phyloP scores from a whole-genome alignment of 805 yeast genomes.

The Metschnikowia cerradonensis region DNA sequence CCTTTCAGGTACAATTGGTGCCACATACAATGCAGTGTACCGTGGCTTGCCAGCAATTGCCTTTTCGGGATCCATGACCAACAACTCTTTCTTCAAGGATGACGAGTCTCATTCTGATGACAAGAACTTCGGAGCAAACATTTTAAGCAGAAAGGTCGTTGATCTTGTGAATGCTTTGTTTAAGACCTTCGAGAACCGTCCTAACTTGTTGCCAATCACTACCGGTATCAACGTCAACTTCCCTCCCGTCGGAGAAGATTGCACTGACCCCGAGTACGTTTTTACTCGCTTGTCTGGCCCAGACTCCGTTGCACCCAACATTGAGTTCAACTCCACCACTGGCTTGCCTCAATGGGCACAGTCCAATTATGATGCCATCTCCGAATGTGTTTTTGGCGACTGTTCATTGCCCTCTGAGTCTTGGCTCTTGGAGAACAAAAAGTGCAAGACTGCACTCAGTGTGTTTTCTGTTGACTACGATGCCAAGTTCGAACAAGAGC shows the following conservation, averaged over 20 bases:
- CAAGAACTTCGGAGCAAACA: slow-evolving; percentile 21
- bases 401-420: slow-evolving; percentile 22
- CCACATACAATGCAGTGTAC: slow-evolving; percentile 23
- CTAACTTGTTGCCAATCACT: slow-evolving; percentile 18
- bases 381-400: slow-evolving; percentile 27
- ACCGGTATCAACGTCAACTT: slow-evolving; percentile 26
- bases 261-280: slow-evolving; percentile 41
- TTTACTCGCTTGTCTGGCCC: slow-evolving; percentile 46
- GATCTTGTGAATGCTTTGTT: slow-evolving; percentile 21
- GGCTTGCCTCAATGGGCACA: slow-evolving; percentile 21
- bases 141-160: slow-evolving; percentile 24
- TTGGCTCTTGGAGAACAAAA: slow-evolving; percentile 22
- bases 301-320: slow-evolving; percentile 26
- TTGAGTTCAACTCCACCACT: slow-evolving; percentile 39
- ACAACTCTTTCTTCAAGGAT: slow-evolving; percentile 27
- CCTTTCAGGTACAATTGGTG: slow-evolving; percentile 26
- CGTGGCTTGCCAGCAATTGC: slow-evolving; percentile 26
- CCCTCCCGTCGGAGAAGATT: slow-evolving; percentile 24
- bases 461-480: slow-evolving; percentile 48
- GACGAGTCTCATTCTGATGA: slow-evolving; percentile 18
- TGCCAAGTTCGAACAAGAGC: slow-evolving; percentile 24
- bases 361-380: slow-evolving; percentile 31
- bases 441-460: slow-evolving; percentile 43
- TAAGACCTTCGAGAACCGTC: slow-evolving; percentile 14
- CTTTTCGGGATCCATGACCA: slow-evolving; percentile 24